Percentiles rank a stretch among this genome's conserved stretches.
Evolutionary conservation across 2,329 filamentous ascomycete species (phyloP).

Genomic region (Scytalidium sp.): DNA sequence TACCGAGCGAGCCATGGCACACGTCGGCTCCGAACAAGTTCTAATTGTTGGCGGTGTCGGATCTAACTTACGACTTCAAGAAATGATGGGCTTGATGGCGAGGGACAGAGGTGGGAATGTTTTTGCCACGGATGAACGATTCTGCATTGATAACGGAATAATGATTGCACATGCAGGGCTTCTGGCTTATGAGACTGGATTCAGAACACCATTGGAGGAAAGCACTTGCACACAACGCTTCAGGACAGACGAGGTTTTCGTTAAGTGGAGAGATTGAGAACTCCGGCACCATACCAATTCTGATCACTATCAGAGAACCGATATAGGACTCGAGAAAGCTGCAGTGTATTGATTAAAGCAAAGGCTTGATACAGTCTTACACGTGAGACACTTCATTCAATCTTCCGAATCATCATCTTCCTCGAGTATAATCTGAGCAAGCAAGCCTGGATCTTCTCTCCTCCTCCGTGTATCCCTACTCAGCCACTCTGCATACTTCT

Average conservation of each 20-base stretch:
- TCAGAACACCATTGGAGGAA: constrained; percentile 71
- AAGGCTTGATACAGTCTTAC: too few species aligned
- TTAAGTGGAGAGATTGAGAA: constrained; percentile 68
- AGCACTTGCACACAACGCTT: constrained; percentile 84
- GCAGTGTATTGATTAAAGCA: not conserved
- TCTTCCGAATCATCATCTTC: constrained; percentile 62
- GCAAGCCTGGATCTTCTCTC: constrained; percentile 39
- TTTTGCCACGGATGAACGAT: constrained; percentile 93
- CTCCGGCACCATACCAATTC: too few species aligned
- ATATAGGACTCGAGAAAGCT: not conserved
- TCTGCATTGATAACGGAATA: constrained; percentile 98
- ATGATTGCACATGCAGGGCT: constrained; percentile 98
- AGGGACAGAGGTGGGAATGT: constrained; percentile 83
- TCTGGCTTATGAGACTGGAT: constrained; percentile 79
- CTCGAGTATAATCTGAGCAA: constrained; percentile 68
- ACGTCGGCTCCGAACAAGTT: constrained; percentile 87
- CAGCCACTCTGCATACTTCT: constrained; percentile 24
- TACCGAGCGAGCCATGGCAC: constrained; percentile 96
- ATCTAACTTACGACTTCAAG: constrained; percentile 88
- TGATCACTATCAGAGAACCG: too few species aligned
- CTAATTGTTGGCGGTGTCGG: constrained; percentile 95
- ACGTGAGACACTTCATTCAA: not conserved
- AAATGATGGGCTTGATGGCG: constrained; percentile 99
- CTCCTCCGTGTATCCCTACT: constrained; percentile 19
- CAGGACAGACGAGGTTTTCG: constrained; percentile 76